Evolutionary conservation across 2,329 filamentous ascomycete genomes (phyloP), one percentile per base, ranked within the genome.

Genomic region (Epichloe hybrida): DNA sequence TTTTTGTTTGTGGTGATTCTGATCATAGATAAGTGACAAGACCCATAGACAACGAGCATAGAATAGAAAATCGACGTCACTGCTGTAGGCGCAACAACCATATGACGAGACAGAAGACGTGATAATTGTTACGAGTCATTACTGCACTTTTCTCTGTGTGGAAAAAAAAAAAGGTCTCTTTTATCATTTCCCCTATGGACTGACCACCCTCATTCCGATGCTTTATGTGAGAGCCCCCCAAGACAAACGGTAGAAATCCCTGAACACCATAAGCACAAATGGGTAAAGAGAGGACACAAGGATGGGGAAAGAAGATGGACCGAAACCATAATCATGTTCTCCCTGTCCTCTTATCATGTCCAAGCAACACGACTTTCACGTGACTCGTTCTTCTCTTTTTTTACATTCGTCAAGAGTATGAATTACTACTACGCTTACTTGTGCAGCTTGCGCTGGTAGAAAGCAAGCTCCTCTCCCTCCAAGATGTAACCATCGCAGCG

Each of bases 401-500:
- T 23, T 27, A 31, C 21, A 13, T 12, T 8, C 2, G 6, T 35
- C n/a, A 15, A 34, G n/a, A 40, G 21, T 20, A 17, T 5, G 13
- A 46, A 38, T 6, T 6, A 3, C 2, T 23, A 39, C n/a, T 23
- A 17, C 40, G 49, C 80, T 79, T 96, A 97, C 83, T 95, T 97
- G 84, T 93, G 87, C 74, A 97, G 88, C 77, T 90, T 90, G 79
- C 87, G 87, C 85, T 95, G 90, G 88, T 98, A 98, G 87, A 98
- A 98, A 73, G 90, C 89, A 68, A 98, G 82, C 84, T 98, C 93
- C 75, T 98, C 93, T 67, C 93, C 93, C 84, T 98, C 93, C 61
- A 98, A 81, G 72, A 98, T 84, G 80, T 98, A 98, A 61, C 93
- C 93, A 72, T 98, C 93, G 66, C 81, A 83, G 75, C 93, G 89